These are phyloP conservation scores for Phytophthora agathidicida DNA, from an alignment of 352 stramenopile species.

Conservation along the genomic window DNA sequence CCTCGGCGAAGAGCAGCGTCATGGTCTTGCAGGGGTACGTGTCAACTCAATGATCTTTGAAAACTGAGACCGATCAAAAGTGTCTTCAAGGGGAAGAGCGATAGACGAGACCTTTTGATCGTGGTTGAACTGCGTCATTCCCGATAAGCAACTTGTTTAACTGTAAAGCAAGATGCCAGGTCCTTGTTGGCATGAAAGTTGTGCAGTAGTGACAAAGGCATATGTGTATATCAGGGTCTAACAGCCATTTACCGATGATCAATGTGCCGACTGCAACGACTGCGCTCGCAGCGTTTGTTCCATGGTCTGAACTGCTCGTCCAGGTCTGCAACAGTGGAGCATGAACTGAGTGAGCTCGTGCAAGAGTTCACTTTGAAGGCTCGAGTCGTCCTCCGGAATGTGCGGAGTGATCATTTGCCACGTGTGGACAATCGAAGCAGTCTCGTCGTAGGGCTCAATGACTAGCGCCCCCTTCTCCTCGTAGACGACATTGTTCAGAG, in stretches of 20 bases:
- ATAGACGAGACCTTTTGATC: constrained; percentile 13
- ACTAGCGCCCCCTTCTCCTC: constrained; percentile 67
- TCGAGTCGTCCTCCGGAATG: not conserved
- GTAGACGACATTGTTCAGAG: constrained; percentile 44
- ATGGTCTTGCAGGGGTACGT: constrained; percentile 36
- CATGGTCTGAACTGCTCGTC: constrained; percentile 43
- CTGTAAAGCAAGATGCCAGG: no score
- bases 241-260: no score
- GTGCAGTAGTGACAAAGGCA: no score
- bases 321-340: constrained; percentile 31
- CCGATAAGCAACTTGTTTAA: no score
- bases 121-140: constrained; percentile 20
- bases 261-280: not conserved
- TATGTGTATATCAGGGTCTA: no score
- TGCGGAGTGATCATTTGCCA: constrained; percentile 46
- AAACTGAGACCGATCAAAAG: no score
- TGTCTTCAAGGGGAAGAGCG: constrained; percentile 2
- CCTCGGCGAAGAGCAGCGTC: constrained; percentile 78
- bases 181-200: no score
- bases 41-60: no score
- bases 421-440: constrained; percentile 39
- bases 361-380: constrained; percentile 19
- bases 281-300: constrained; percentile 38
- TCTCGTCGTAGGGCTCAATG: constrained; percentile 34
- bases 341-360: constrained; percentile 45